Evolutionary conservation across 192 early-diverging fungal genomes (phyloP).

Genomic region (Spizellomyces sp.): DNA sequence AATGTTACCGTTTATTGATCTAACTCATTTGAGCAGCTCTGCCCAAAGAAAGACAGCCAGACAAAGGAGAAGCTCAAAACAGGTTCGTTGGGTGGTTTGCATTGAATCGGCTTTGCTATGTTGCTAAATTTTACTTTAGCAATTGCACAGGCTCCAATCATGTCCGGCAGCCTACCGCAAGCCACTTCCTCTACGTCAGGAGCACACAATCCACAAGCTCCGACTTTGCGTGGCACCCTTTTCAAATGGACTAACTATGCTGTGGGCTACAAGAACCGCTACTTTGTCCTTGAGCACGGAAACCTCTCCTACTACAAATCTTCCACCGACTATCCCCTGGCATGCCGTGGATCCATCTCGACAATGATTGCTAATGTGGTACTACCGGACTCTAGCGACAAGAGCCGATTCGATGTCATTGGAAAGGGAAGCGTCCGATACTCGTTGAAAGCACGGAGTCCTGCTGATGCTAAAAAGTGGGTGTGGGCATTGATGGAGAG

Average conservation of each 20-base stretch:
- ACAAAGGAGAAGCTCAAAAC: constrained; percentile 36
- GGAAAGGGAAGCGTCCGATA: constrained; percentile 77
- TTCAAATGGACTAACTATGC: constrained; percentile 90
- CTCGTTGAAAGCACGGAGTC: constrained; percentile 65
- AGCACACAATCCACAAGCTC: constrained; percentile 54
- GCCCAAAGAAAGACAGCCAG: constrained; percentile 30
- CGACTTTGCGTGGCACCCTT: constrained; percentile 64
- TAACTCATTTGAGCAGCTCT: neutral
- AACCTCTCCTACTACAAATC: constrained; percentile 84
- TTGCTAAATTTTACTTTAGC: neutral
- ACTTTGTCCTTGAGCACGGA: constrained; percentile 80
- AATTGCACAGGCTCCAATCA: constrained; percentile 40
- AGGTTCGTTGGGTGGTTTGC: too few species aligned
- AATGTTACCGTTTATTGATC: too few species aligned
- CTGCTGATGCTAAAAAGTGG: constrained; percentile 81
- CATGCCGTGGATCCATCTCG: constrained; percentile 80
- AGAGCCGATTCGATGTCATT: constrained; percentile 74
- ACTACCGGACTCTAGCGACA: constrained; percentile 62
- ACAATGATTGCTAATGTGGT: constrained; percentile 68
- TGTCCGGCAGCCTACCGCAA: constrained; percentile 31
- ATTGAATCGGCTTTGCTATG: too few species aligned
- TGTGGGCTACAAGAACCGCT: constrained; percentile 75
- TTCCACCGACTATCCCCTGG: constrained; percentile 71
- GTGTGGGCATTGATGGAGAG: constrained; percentile 77
- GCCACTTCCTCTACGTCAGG: constrained; percentile 48